Percentiles rank a stretch among this genome's conserved stretches.
These are phyloP conservation scores for Aegilops speltoides DNA, from an alignment of 176 grass and related monocot species.

Conservation along the genomic window DNA sequence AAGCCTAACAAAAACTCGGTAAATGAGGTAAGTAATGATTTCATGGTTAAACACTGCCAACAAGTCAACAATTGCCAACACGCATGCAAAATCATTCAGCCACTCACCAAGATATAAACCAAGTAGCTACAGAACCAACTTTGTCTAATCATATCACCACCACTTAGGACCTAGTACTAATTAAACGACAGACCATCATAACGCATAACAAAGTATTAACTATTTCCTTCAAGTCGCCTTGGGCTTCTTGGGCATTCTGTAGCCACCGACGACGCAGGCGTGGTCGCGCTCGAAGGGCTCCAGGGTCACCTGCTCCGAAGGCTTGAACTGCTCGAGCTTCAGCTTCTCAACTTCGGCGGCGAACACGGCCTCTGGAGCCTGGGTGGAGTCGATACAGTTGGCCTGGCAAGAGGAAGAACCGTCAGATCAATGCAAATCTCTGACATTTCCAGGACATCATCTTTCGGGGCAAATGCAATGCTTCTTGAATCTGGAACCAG, in stretches of 20 bases:
- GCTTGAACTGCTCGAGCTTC: constrained; percentile 78
- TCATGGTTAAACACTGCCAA: not conserved
- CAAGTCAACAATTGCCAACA: not conserved
- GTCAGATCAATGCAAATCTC: not conserved
- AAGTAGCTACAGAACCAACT: not conserved
- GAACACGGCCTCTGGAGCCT: constrained; percentile 67
- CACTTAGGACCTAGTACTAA: not conserved
- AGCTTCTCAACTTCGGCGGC: constrained; percentile 79
- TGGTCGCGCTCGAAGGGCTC: constrained; percentile 78
- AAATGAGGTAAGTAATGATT: too few relatives aligned
- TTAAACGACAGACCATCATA: not conserved
- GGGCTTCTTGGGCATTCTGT: constrained; percentile 78
- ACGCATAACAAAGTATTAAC: not conserved
- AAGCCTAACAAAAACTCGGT: too few relatives aligned
- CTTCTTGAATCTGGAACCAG: not conserved
- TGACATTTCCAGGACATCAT: too few relatives aligned
- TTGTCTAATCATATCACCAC: not conserved
- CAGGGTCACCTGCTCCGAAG: constrained; percentile 67
- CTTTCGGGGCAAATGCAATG: not conserved
- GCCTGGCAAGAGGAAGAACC: constrained; percentile 35
- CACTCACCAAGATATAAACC: not conserved
- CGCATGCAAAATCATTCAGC: not conserved
- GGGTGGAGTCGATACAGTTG: constrained; percentile 75
- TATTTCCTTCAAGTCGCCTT: constrained; percentile 37
- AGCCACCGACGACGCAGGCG: constrained; percentile 73